These are phyloP conservation scores for Pichia sp. DNA, from an alignment of 1,139 yeast species.

Conservation along the genomic window DNA sequence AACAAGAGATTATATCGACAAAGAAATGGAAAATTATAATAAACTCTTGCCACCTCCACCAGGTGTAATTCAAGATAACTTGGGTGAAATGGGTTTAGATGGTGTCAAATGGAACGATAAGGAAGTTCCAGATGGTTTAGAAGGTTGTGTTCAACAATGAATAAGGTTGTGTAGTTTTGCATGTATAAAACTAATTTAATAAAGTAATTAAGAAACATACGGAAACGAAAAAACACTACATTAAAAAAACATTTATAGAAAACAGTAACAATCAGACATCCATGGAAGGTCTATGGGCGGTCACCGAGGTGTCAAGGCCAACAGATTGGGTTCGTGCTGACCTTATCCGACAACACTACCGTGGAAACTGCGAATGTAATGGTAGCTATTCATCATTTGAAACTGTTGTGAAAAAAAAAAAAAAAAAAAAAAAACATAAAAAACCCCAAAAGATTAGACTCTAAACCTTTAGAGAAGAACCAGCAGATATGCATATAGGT, in stretches of 20 bases:
- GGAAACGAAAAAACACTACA: neutral
- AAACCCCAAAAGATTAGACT: neutral
- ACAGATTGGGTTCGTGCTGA: slow-evolving; percentile 52
- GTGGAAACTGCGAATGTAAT: slow-evolving; percentile 89
- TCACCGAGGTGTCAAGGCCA: slow-evolving; percentile 68
- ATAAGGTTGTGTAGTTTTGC: neutral
- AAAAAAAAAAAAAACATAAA: slow-evolving; percentile 1
- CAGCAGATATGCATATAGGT: slow-evolving; percentile 12
- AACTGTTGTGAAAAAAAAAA: slow-evolving; percentile 15
- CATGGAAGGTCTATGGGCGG: slow-evolving; percentile 64
- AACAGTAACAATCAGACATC: slow-evolving; percentile 45
- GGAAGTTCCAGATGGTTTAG: slow-evolving; percentile 29
- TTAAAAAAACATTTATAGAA: too few species aligned
- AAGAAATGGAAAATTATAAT: slow-evolving; percentile 62
- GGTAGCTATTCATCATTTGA: slow-evolving; percentile 69
- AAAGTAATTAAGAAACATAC: neutral
- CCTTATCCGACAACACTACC: slow-evolving; percentile 60
- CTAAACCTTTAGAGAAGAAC: slow-evolving; percentile 13
- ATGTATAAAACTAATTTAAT: neutral
- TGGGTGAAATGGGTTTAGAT: slow-evolving; percentile 35
- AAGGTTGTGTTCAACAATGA: slow-evolving; percentile 30
- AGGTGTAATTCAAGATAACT: slow-evolving; percentile 65
- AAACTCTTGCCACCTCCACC: slow-evolving; percentile 87
- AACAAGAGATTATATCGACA: slow-evolving; percentile 49
- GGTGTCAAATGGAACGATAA: slow-evolving; percentile 25